These are phyloP conservation scores for Ceratocystis cacaofunesta DNA, from an alignment of 2,329 filamentous ascomycete genomes.

Conservation along the genomic window DNA sequence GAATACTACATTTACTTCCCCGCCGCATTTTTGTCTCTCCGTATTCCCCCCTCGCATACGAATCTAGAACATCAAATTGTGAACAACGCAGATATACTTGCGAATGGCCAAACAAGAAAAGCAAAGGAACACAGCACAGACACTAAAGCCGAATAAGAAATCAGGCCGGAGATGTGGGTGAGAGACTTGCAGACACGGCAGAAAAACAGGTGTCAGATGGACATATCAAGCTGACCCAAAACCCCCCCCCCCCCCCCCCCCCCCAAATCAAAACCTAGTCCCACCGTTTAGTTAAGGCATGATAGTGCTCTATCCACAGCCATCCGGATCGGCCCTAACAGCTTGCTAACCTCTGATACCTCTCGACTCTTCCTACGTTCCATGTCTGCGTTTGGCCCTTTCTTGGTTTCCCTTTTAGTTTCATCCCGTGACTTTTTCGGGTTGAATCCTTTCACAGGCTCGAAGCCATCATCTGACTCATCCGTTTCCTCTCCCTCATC, in stretches of 20 bases:
- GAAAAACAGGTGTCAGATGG: not conserved
- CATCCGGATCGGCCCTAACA: not conserved
- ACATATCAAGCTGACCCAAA: not conserved
- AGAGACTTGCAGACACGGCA: not conserved
- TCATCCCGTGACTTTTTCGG: not conserved
- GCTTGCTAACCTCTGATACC: not conserved
- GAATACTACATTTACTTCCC: not conserved
- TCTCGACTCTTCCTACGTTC: too few relatives aligned
- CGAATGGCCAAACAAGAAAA: not conserved
- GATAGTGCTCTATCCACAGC: not conserved
- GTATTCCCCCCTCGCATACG: not conserved
- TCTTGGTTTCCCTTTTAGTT: too few relatives aligned
- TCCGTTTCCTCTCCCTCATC: not conserved
- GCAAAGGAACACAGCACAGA: not conserved
- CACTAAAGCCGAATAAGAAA: not conserved
- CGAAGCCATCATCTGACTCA: constrained; percentile 12
- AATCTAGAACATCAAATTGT: too few relatives aligned
- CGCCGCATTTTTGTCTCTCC: not conserved
- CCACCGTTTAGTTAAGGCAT: too few relatives aligned
- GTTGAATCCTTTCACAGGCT: constrained; percentile 12
- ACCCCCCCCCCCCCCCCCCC: too few relatives aligned
- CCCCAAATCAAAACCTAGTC: too few relatives aligned
- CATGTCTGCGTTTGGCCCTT: too few relatives aligned
- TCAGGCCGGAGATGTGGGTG: not conserved
- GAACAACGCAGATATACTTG: too few relatives aligned